These are phyloP conservation scores for Tephrocybe sp. DNA, from an alignment of 768 basidiomycete genomes.

Conservation along the genomic window DNA sequence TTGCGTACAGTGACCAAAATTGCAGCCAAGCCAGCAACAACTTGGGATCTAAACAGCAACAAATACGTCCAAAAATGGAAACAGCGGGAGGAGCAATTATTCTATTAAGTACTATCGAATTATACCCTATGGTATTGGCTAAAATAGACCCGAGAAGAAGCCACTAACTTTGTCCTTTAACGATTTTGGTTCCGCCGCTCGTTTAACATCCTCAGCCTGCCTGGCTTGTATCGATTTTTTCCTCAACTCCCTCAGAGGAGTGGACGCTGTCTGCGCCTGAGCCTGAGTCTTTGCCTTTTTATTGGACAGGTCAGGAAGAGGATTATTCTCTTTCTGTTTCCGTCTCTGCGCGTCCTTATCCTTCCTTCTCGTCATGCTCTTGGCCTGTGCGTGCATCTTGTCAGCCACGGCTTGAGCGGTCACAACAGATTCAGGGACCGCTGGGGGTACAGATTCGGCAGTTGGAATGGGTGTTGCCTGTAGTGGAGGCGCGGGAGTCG, in stretches of 20 bases:
- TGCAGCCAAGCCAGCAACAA: constrained; percentile 18
- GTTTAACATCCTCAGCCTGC: not conserved
- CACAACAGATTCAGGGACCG: not conserved
- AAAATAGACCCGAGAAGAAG: constrained; percentile 15
- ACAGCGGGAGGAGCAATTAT: not conserved
- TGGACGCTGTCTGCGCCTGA: not conserved
- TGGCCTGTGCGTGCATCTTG: constrained; percentile 4
- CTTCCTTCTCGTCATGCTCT: constrained; percentile 1
- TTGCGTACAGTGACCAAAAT: constrained; percentile 23
- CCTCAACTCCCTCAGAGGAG: constrained; percentile 2
- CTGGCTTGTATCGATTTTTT: not conserved
- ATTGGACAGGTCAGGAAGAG: constrained; percentile 1
- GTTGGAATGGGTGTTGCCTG: not conserved
- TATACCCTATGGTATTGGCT: not conserved
- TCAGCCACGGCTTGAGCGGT: constrained; percentile 1
- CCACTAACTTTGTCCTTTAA: constrained; percentile 6
- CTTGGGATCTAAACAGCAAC: constrained; percentile 30
- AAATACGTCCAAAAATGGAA: constrained; percentile 16
- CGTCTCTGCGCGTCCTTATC: not conserved
- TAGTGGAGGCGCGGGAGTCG: not conserved
- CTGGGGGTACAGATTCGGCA: no score
- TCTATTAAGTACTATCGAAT: not conserved
- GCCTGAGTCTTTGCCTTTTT: not conserved
- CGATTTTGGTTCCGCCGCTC: not conserved
- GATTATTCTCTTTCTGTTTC: not conserved